Evolutionary conservation across 805 yeast genomes (phyloP).

Genomic region (Candida takata): DNA sequence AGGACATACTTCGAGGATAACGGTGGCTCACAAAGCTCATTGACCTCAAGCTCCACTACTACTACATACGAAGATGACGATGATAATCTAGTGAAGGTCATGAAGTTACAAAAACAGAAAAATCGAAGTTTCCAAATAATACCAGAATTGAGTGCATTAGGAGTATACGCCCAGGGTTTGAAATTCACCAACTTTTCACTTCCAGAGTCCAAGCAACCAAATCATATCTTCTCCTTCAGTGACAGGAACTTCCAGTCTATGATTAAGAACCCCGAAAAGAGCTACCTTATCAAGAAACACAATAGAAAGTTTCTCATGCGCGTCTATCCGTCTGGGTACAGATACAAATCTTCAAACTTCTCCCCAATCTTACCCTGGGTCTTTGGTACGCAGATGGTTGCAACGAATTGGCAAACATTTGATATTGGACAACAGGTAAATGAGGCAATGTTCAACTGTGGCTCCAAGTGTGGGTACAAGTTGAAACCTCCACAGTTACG

Average conservation of each 20-base stretch:
- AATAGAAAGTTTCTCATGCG: slow-evolving; percentile 72
- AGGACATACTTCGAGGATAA: slow-evolving; percentile 15
- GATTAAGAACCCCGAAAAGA: slow-evolving; percentile 52
- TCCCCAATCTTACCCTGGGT: slow-evolving; percentile 77
- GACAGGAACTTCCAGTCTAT: slow-evolving; percentile 63
- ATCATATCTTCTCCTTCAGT: slow-evolving; percentile 83
- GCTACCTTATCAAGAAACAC: slow-evolving; percentile 60
- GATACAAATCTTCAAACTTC: slow-evolving; percentile 76
- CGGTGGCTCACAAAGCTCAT: slow-evolving; percentile 10
- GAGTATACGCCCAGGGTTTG: slow-evolving; percentile 57
- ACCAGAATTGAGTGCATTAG: slow-evolving; percentile 49
- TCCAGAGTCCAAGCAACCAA: slow-evolving; percentile 73
- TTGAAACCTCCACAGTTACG: slow-evolving; percentile 55
- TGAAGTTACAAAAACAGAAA: slow-evolving; percentile 4
- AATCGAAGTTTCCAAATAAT: slow-evolving; percentile 23
- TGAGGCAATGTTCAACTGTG: slow-evolving; percentile 67
- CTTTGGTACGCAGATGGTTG: slow-evolving; percentile 88
- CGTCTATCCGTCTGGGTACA: slow-evolving; percentile 75
- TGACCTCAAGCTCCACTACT: slow-evolving; percentile 12
- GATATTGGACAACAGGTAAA: slow-evolving; percentile 87
- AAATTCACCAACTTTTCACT: slow-evolving; percentile 77
- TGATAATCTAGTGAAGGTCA: slow-evolving; percentile 29
- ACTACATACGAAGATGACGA: slow-evolving; percentile 21
- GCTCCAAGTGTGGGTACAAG: slow-evolving; percentile 63
- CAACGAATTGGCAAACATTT: slow-evolving; percentile 93